Evolutionary conservation across 352 stramenopile genomes (phyloP), one percentile per base, ranked within the genome.

Genomic region (Elongisporangium anandrum): DNA sequence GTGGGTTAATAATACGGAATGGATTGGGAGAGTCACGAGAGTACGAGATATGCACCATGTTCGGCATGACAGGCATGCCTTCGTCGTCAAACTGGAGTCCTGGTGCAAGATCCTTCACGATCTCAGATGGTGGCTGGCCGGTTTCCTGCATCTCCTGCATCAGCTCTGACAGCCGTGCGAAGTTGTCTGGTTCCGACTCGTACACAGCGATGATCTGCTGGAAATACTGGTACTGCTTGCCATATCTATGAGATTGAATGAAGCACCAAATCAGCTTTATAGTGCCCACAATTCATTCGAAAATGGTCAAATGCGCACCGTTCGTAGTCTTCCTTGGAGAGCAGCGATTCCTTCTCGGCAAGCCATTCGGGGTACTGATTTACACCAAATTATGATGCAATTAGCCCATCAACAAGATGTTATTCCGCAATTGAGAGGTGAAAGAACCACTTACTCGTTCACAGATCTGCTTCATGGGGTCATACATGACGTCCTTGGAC

Each of bases 401-500:
- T 13, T 49, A 2, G 51, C 21, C 29, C n/a, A 53, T 16, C 29
- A 23, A 3, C 49, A 22, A 29, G 13, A 17, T 20, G 19, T 47
- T 9, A 57, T 20, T n/a, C n/a, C n/a, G n/a, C 17, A 4, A 23
- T 13, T 38, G 6, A n/a, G 10, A 10, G 16, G 17, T 4, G 6
- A 20, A 26, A 9, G 23, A 41, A 10, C 8, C 45, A 38, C 77
- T 45, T 68, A 92, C 82, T 65, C 82, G 70, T 22, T 98, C 96
- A 70, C 86, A 97, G 60, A 96, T 94, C 66, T 96, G 84, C 77
- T 97, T 97, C 77, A 99, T 99, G 12, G 97, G 97, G 65, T 99
- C 94, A 79, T 99, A 99, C 97, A 99, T 99, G 53, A 99, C 77
- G 61, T 99, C 97, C 64, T 98, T 98, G 48, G 89, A 95, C 60